Evolutionary conservation across 1,284 basidiomycete species (phyloP).

Genomic region (Retiboletus fuscus): DNA sequence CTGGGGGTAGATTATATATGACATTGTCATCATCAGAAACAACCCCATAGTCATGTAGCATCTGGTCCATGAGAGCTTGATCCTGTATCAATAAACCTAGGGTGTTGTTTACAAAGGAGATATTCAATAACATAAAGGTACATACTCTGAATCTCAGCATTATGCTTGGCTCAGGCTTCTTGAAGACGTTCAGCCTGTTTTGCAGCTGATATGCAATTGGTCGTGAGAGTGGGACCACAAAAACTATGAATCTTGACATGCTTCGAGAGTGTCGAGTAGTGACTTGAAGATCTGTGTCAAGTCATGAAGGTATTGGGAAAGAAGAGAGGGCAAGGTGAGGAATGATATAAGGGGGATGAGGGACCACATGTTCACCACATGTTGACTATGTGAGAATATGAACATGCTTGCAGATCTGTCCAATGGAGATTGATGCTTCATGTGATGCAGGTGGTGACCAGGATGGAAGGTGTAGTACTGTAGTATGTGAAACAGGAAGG

Average conservation of each 20-base stretch:
- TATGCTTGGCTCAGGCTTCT: neutral
- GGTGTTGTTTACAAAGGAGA: neutral
- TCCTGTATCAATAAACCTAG: neutral
- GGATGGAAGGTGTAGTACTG: slow-evolving; percentile 15
- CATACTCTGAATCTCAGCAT: neutral
- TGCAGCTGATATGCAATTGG: neutral
- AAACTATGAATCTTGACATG: neutral
- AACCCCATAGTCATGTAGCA: neutral
- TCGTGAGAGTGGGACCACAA: neutral
- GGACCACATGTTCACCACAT: too few species aligned
- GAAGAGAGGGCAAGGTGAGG: neutral
- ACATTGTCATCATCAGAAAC: neutral
- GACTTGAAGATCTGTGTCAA: neutral
- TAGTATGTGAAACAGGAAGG: slow-evolving; percentile 39
- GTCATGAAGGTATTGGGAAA: neutral
- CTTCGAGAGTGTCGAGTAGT: neutral
- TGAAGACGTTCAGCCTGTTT: neutral
- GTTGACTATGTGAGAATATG: too few species aligned
- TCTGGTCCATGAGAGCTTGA: neutral
- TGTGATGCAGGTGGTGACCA: slow-evolving; percentile 35
- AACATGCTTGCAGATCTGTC: too few species aligned
- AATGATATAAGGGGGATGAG: too few species aligned
- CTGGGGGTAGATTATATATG: neutral
- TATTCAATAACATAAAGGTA: neutral
- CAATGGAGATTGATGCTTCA: slow-evolving; percentile 24